A percentile compares a stretch with the other conserved stretches of the same genome.
These are phyloP conservation scores for Iris pallida DNA, from an alignment of 116 monocot genomes.

Conservation along the genomic window DNA sequence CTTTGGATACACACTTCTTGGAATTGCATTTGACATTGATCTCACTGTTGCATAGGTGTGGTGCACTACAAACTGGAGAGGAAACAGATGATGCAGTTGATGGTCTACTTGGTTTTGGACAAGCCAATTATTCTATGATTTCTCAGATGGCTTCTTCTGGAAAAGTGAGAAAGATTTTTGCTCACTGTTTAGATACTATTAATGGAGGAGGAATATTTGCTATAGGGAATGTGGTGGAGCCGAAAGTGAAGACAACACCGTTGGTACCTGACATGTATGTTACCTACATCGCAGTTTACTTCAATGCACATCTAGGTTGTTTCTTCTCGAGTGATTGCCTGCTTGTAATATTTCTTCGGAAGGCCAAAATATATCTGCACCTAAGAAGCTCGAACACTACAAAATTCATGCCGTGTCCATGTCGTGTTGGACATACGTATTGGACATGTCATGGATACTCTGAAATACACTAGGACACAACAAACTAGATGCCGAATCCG, in stretches of 20 bases:
- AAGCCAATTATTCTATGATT: constrained; percentile 83
- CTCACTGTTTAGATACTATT: constrained; percentile 84
- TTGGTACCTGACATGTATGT: constrained; percentile 83
- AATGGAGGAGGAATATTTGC: constrained; percentile 93
- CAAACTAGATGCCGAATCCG: too few species aligned
- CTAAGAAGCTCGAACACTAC: too few species aligned
- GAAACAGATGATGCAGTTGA: constrained; percentile 73
- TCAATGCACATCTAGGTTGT: too few species aligned
- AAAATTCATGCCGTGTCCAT: too few species aligned
- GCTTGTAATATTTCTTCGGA: too few species aligned
- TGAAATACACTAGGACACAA: too few species aligned
- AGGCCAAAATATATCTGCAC: too few species aligned
- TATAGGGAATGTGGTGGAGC: constrained; percentile 81
- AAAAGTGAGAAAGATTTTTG: constrained; percentile 73
- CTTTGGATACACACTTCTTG: too few species aligned
- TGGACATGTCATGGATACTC: too few species aligned
- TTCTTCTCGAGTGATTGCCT: too few species aligned
- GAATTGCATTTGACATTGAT: too few species aligned
- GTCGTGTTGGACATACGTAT: too few species aligned
- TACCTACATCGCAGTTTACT: not conserved
- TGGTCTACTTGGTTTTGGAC: constrained; percentile 95
- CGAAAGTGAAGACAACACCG: constrained; percentile 85
- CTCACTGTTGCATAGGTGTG: constrained; percentile 39
- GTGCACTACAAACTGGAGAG: constrained; percentile 56
- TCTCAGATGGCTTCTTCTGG: constrained; percentile 82